Conservation (phyloP, 257 asterid species). For the Gentiana straminea region DNA sequence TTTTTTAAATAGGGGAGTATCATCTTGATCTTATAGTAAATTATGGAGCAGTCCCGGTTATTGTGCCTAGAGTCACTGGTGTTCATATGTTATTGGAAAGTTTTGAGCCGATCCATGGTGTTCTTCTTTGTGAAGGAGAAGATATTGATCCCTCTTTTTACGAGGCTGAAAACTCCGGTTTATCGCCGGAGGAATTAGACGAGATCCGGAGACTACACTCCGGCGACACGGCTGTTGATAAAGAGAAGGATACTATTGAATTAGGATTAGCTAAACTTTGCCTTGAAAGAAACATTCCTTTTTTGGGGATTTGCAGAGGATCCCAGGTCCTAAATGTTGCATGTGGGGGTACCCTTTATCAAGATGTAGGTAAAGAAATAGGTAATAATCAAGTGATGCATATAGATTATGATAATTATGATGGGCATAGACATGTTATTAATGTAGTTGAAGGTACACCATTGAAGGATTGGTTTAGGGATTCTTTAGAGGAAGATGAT, state of each 20-base stretch:
- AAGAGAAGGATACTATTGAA: conserved; percentile 71
- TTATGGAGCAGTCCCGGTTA: conserved; percentile 32
- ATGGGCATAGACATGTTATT: conserved; percentile 56
- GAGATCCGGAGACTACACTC: conserved; percentile 49
- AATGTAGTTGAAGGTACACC: conserved; percentile 51
- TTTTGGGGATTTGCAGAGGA: conserved; percentile 80
- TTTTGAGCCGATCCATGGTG: conserved; percentile 32
- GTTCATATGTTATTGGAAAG: conserved; percentile 26
- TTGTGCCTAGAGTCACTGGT: conserved; percentile 25
- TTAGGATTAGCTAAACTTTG: conserved; percentile 66
- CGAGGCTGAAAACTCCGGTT: conserved; percentile 9
- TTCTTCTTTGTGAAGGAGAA: conserved; percentile 32
- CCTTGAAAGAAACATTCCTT: conserved; percentile 75
- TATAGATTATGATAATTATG: conserved; percentile 67
- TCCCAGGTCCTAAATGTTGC: conserved; percentile 84
- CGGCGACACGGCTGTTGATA: conserved; percentile 69
- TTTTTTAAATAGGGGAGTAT: conserved; percentile 17
- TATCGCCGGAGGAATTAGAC: conserved; percentile 49
- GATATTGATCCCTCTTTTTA: conserved; percentile 27
- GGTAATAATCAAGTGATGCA: conserved; percentile 28
- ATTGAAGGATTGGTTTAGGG: conserved; percentile 56
- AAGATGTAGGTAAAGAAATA: conserved; percentile 54
- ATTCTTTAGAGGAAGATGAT: conserved; percentile 26
- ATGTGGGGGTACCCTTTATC: conserved; percentile 78
- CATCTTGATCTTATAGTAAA: conserved; percentile 32